Evolutionary conservation across 805 yeast species (phyloP).

Genomic region (Metschnikowia baotianmanensis): DNA sequence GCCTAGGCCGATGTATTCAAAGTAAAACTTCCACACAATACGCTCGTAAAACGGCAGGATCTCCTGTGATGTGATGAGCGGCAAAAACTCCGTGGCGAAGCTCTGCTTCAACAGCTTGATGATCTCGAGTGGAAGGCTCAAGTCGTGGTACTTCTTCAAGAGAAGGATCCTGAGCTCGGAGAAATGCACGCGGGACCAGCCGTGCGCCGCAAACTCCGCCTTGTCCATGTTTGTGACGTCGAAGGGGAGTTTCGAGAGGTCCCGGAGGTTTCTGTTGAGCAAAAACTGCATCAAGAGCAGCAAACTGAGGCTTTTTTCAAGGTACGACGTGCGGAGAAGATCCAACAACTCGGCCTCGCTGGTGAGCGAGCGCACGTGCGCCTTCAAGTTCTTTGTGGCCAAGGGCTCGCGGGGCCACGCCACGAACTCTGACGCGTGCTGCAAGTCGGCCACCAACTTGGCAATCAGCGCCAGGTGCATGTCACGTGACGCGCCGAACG

Average conservation of each 20-base stretch:
- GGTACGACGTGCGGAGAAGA: constrained; percentile 24
- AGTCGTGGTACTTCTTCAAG: constrained; percentile 36
- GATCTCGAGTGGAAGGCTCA: constrained; percentile 32
- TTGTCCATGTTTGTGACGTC: constrained; percentile 21
- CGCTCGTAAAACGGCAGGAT: constrained; percentile 39
- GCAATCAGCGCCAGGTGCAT: constrained; percentile 17
- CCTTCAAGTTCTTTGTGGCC: constrained; percentile 16
- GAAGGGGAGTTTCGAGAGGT: constrained; percentile 18
- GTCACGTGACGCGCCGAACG: constrained; percentile 1
- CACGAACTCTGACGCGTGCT: constrained; percentile 10
- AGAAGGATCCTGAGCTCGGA: constrained; percentile 30
- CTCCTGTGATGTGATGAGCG: constrained; percentile 21
- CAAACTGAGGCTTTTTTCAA: constrained; percentile 27
- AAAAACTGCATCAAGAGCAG: constrained; percentile 26
- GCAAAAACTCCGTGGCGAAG: constrained; percentile 25
- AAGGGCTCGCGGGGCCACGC: background rate
- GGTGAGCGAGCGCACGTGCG: constrained; percentile 19
- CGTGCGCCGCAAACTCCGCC: constrained; percentile 20
- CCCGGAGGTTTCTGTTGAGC: constrained; percentile 23
- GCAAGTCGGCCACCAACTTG: constrained; percentile 28
- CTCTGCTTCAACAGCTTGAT: constrained; percentile 29
- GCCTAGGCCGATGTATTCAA: constrained; percentile 28
- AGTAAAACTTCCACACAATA: constrained; percentile 41
- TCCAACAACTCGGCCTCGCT: constrained; percentile 23
- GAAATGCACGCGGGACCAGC: constrained; percentile 24